Evolutionary conservation across 2,329 filamentous ascomycete species (phyloP), one percentile per base, ranked within the genome.

Genomic region (Ophiostoma quercus): DNA sequence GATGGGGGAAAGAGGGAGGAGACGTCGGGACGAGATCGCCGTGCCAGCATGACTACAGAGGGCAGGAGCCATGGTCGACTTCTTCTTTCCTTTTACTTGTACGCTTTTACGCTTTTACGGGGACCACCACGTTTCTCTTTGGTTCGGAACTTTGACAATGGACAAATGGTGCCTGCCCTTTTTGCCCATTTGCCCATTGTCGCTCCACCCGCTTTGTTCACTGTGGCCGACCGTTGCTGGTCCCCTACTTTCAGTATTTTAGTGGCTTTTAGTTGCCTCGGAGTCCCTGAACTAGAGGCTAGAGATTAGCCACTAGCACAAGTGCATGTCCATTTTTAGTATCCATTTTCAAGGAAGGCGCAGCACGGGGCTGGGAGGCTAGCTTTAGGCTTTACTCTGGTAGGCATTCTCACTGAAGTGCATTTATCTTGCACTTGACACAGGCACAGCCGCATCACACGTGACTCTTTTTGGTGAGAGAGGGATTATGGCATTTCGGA

Each of bases 261-360:
- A 29, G 25, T 29, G 25, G 25, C 25, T 29, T 29, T 29, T 29
- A 29, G 25, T 29, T 29, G 25, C 37, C 37, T 39, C 37, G 37
- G 37, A 41, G 39, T 34, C 34, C 34, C 34, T 34, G 34, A 43
- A 29, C 25, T 29, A 29, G 25, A 29, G 25, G 25, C 41, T 43
- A 43, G 14, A 19, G 34, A 34, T 1, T 34, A 5, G 8, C 4
- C 34, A 34, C 34, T 34, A 19, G 12, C 39, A 43, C 3, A 43
- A 43, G 41, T 43, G 47, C 47, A n/a, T 54, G 19, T 54, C 51
- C 51, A 57, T 57, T 29, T 57, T 57, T 25, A 25, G 51, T 57
- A 57, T 57, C 51, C 51, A 57, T 57, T 57, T 57, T 57, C 51
- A 57, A 57, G 51, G 51, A 57, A 57, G 51, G 51, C 51, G 51